Base-by-base conservation (phyloP, 2,329 filamentous ascomycete genomes). In the Thielaviopsis musarum region DNA sequence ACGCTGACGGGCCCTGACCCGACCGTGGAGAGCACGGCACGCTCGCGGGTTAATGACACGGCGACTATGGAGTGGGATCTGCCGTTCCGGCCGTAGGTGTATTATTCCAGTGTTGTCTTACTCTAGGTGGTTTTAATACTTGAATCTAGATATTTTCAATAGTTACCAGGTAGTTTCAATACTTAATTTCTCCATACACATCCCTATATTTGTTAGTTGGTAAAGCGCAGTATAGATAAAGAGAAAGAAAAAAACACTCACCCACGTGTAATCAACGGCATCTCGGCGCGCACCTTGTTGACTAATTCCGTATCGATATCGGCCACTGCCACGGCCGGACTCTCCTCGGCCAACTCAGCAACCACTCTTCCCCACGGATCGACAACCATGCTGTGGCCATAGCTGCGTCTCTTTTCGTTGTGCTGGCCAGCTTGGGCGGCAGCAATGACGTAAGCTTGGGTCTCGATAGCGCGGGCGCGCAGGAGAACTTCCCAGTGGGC, bases 401-500 rank as follows among this genome's bases (percentile, higher is more conserved):
- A 95, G 70, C 88, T 94, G 28, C 80, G 78, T 61, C 91, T 76
- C 70, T 83, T 88, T 63, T 82, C 80, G 65, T 89, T 90, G 63
- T 80, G 89, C 45, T 74, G 70, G 1, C 90, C 91, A 22, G 81
- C 79, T 54, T 96, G 91, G 48, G 90, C 91, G 0, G 91, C 84
- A 10, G 91, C 91, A 62, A 96, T 74, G 1, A 96, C 84, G 74
- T 88, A 97, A 59, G 83, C 82, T 72, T 96, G 87, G 19, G 85
- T 89, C 75, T 96, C 91, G 62, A 96, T 88, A 10, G 91, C 91
- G 54, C 91, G 77, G 3, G 88, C 83, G 28, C 87, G 77, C 15
- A 96, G 74, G 5, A 97, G 73, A 1, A 81, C 75, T 66, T 89
- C 83, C 91, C 91, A 97, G 71, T 96, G 91, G 1, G 87, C 87